Evolutionary conservation across 2,329 filamentous ascomycete genomes (phyloP).

Genomic region (Aspergillus texensis): DNA sequence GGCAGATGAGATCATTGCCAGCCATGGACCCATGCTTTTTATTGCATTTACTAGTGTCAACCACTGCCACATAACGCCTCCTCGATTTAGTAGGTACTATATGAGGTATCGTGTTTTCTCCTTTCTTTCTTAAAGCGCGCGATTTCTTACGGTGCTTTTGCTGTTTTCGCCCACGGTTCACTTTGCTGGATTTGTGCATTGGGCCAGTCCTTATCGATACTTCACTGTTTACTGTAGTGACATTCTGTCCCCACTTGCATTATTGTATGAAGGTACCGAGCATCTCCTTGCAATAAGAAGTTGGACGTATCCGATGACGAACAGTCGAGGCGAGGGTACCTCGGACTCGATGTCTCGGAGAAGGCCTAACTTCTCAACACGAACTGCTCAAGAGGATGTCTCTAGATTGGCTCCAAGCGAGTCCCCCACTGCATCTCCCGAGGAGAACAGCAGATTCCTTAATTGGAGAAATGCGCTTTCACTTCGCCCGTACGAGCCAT

Average conservation of each 20-base stretch:
- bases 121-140: background rate
- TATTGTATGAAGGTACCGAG: conserved; percentile 6
- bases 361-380: conserved; percentile 43
- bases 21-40: conserved; percentile 1
- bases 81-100: background rate
- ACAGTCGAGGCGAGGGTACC: conserved; percentile 20
- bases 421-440: conserved; percentile 21
- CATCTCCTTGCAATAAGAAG: conserved; percentile 7
- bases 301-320: conserved; percentile 25
- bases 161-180: background rate
- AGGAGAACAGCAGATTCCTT: conserved; percentile 27
- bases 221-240: background rate
- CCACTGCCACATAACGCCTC: background rate
- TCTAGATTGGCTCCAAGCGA: conserved; percentile 39
- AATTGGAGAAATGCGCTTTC: conserved; percentile 24
- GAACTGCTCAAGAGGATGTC: conserved; percentile 42
- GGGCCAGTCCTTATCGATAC: background rate
- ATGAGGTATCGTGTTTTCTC: background rate
- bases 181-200: background rate
- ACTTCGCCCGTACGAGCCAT: conserved; percentile 28
- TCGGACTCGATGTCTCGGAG: conserved; percentile 35
- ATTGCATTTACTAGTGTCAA: background rate
- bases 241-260: background rate
- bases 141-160: background rate
- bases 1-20: conserved; percentile 26